phyloP scores from a whole-genome alignment of 768 basidiomycete species.

The Coprinellus aureogranulatus region DNA sequence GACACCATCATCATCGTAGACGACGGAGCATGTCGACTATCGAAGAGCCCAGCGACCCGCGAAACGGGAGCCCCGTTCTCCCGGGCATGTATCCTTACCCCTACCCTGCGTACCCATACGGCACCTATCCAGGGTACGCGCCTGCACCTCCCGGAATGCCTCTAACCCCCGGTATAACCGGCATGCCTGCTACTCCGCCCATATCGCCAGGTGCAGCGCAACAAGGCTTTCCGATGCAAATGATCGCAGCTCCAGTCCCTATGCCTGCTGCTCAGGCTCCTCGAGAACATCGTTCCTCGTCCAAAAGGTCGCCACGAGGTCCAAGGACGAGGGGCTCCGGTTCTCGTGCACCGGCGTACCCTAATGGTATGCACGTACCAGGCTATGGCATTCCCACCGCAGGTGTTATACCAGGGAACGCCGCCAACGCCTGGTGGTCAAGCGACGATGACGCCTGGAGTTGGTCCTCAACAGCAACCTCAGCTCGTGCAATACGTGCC shows the following conservation, averaged over 20 bases:
- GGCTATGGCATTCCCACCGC: constrained; percentile 26
- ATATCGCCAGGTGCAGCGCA: constrained; percentile 13
- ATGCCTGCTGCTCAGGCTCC: background rate
- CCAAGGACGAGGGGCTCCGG: background rate
- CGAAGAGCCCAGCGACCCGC: constrained; percentile 13
- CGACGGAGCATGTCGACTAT: constrained; percentile 12
- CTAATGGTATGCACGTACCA: constrained; percentile 31
- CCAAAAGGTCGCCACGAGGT: background rate
- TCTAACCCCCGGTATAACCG: constrained; percentile 15
- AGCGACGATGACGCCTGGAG: background rate
- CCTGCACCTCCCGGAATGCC: constrained; percentile 7
- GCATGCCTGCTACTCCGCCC: constrained; percentile 18
- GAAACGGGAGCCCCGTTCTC: constrained; percentile 16
- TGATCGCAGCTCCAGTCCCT: background rate
- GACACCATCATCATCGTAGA: constrained; percentile 20
- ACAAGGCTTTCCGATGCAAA: background rate
- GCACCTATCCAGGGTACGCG: constrained; percentile 5
- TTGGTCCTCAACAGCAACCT: background rate
- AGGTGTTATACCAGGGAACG: constrained; percentile 19
- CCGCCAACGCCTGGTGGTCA: background rate
- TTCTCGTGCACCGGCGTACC: constrained; percentile 15
- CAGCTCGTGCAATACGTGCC: background rate
- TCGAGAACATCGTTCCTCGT: background rate
- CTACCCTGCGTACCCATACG: constrained; percentile 24
- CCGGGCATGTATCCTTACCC: constrained; percentile 34